These are phyloP conservation scores for Scutellaria barbata DNA, from an alignment of 257 asterid species.

Conservation along the genomic window DNA sequence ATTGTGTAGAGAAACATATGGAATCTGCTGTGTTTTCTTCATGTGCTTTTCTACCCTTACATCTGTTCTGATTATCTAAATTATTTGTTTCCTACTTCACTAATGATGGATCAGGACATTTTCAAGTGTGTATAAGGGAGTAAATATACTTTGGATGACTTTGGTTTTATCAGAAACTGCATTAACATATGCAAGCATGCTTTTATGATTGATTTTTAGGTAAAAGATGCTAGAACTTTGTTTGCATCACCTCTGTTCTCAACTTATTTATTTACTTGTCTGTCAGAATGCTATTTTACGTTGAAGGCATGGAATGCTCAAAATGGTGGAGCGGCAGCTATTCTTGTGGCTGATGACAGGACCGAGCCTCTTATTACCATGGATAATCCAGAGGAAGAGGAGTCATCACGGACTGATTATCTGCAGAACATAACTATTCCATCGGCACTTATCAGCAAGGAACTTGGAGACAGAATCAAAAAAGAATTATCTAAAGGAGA, in stretches of 20 bases:
- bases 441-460: slow-evolving; percentile 81
- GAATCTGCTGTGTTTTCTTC: slow-evolving; percentile 4
- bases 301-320: slow-evolving; percentile 97
- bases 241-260: background rate
- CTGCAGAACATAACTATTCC: slow-evolving; percentile 81
- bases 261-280: slow-evolving; percentile 30
- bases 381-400: slow-evolving; percentile 89
- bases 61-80: background rate
- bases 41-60: background rate
- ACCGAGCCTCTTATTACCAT: slow-evolving; percentile 81
- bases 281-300: slow-evolving; percentile 82
- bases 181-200: background rate
- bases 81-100: background rate
- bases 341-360: slow-evolving; percentile 86
- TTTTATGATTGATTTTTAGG: background rate
- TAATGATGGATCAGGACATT: background rate
- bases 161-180: slow-evolving; percentile 3
- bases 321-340: slow-evolving; percentile 94
- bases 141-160: background rate
- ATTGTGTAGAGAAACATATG: background rate
- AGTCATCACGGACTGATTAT: slow-evolving; percentile 62
- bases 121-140: background rate
- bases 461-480: slow-evolving; percentile 81
- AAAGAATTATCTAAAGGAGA: slow-evolving; percentile 64
- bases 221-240: slow-evolving; percentile 16